These are phyloP conservation scores for Phalaenopsis aphrodite DNA, from an alignment of 106 monocot genomes.

Conservation along the genomic window DNA sequence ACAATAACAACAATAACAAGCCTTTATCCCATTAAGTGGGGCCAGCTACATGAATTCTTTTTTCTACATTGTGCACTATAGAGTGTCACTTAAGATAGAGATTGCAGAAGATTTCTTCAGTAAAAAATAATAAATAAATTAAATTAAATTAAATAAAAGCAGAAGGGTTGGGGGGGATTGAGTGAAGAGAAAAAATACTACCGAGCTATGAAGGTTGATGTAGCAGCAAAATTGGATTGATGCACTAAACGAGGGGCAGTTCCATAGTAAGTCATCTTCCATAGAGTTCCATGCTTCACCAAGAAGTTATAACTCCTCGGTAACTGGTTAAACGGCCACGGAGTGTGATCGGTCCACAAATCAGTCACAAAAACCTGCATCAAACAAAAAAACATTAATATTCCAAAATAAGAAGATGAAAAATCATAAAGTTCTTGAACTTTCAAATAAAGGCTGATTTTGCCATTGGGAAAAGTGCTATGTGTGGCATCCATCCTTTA, in stretches of 20 bases:
- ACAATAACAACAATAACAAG: too few relatives aligned
- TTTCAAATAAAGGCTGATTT: background rate
- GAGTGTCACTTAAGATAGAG: background rate
- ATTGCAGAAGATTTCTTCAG: background rate
- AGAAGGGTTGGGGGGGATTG: background rate
- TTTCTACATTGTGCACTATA: too few relatives aligned
- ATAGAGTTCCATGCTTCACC: conserved; percentile 88
- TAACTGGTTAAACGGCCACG: conserved; percentile 98
- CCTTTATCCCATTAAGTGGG: too few relatives aligned
- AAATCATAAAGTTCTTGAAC: background rate
- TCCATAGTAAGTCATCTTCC: conserved; percentile 96
- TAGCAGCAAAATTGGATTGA: conserved; percentile 91
- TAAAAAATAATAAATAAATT: too few relatives aligned
- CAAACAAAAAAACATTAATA: conserved; percentile 11
- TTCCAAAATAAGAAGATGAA: background rate
- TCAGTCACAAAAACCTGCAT: conserved; percentile 85
- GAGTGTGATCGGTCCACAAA: conserved; percentile 96
- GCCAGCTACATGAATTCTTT: too few relatives aligned
- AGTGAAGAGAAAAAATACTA: conserved; percentile 13
- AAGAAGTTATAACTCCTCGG: conserved; percentile 96
- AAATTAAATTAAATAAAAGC: background rate
- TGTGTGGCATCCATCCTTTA: background rate
- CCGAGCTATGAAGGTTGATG: conserved; percentile 90
- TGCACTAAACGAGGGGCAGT: conserved; percentile 71
- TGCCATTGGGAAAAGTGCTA: background rate